These are phyloP conservation scores for Gnomoniopsis smithogilvyi DNA, from an alignment of 2,329 filamentous ascomycete species.

Conservation along the genomic window DNA sequence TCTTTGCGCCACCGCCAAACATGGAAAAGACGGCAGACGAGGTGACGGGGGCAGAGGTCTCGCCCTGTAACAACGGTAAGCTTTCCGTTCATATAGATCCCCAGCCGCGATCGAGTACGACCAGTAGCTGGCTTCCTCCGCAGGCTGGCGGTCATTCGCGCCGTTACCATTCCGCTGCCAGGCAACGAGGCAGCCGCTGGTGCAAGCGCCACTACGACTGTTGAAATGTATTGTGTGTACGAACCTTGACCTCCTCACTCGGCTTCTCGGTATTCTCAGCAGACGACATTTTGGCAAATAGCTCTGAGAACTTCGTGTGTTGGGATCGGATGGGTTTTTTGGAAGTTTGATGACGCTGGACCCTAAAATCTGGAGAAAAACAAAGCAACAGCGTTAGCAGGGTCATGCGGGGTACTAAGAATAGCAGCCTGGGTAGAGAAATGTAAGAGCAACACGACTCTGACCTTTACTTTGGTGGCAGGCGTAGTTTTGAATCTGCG, in stretches of 20 bases:
- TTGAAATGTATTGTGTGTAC: neutral
- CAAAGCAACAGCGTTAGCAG: slow-evolving; percentile 14
- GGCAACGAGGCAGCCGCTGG: neutral
- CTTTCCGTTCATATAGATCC: neutral
- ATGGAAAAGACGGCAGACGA: slow-evolving; percentile 84
- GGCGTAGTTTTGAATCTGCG: neutral
- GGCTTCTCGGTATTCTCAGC: slow-evolving; percentile 32
- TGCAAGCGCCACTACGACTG: neutral
- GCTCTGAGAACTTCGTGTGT: neutral
- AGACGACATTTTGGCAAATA: slow-evolving; percentile 28
- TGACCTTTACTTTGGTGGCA: slow-evolving; percentile 5
- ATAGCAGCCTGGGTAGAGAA: neutral
- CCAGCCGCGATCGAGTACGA: neutral
- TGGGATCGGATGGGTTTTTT: slow-evolving; percentile 1
- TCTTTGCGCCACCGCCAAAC: slow-evolving; percentile 97
- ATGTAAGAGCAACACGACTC: neutral
- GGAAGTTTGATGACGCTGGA: slow-evolving; percentile 1
- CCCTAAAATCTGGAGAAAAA: slow-evolving; percentile 9
- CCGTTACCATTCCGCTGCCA: neutral
- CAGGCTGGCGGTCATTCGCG: neutral
- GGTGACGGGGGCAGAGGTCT: slow-evolving; percentile 38
- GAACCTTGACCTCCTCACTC: slow-evolving; percentile 28
- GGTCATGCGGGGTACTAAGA: neutral
- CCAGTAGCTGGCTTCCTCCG: neutral
- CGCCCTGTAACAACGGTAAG: neutral